Percentiles rank a stretch among this genome's conserved stretches.
phyloP scores from a whole-genome alignment of 129 eudicot species.

The Helichrysum umbraculigerum region DNA sequence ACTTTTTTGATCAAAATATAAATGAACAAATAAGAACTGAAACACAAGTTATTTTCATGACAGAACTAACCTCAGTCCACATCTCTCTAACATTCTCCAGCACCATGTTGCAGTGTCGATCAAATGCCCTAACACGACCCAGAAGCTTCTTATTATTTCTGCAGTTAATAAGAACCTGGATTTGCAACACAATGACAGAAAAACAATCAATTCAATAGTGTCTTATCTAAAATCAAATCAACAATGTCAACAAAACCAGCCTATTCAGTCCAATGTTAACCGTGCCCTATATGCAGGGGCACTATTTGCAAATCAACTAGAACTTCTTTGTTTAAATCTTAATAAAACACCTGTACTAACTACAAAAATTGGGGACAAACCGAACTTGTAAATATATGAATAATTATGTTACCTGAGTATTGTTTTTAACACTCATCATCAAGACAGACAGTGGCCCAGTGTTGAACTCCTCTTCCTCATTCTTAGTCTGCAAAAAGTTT shows the following conservation, averaged over 20 bases:
- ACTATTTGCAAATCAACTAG: background rate
- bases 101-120: constrained; percentile 97
- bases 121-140: constrained; percentile 96
- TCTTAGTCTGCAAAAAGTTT: constrained; percentile 49
- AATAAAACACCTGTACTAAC: background rate
- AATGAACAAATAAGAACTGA: background rate
- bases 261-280: background rate
- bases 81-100: constrained; percentile 96
- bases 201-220: background rate
- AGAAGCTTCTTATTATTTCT: constrained; percentile 85
- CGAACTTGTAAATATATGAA: background rate
- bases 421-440: constrained; percentile 95
- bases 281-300: background rate
- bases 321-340: background rate
- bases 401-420: constrained; percentile 64
- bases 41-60: background rate
- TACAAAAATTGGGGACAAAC: background rate
- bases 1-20: background rate
- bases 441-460: constrained; percentile 90
- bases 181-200: background rate
- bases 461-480: constrained; percentile 95
- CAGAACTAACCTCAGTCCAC: constrained; percentile 90
- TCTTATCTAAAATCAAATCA: background rate
- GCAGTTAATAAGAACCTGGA: constrained; percentile 83
- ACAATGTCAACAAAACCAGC: background rate